These are phyloP conservation scores for Boletus rubroflammeus DNA, from an alignment of 768 basidiomycete species.

Conservation along the genomic window DNA sequence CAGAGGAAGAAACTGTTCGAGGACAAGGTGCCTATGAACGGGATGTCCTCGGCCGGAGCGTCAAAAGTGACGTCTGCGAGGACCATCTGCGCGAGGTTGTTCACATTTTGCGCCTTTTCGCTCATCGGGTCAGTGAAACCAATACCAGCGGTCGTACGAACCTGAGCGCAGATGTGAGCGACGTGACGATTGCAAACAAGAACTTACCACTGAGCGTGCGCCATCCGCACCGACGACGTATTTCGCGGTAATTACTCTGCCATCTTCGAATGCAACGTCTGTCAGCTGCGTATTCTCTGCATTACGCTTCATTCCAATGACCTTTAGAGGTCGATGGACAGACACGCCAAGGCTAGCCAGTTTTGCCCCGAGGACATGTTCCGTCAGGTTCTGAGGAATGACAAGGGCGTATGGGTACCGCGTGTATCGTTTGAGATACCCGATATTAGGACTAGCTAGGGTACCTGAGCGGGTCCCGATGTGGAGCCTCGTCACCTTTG, in stretches of 20 bases:
- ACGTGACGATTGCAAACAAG: not conserved
- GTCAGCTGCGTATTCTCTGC: constrained; percentile 26
- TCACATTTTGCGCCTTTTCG: constrained; percentile 19
- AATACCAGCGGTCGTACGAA: constrained; percentile 43
- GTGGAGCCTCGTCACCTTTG: constrained; percentile 22
- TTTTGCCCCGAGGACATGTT: constrained; percentile 37
- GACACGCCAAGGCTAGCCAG: constrained; percentile 32
- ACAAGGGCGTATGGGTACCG: constrained; percentile 42
- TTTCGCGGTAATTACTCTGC: constrained; percentile 39
- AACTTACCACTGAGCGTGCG: constrained; percentile 40
- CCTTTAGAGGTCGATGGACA: constrained; percentile 39
- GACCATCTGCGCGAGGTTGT: constrained; percentile 32
- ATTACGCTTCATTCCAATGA: constrained; percentile 35
- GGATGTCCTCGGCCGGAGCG: not conserved
- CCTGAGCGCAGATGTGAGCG: constrained; percentile 25
- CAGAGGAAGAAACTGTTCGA: constrained; percentile 13
- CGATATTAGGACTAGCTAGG: constrained; percentile 33
- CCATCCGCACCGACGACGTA: constrained; percentile 56
- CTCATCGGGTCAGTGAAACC: constrained; percentile 44
- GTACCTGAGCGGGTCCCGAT: constrained; percentile 32
- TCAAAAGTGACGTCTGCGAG: constrained; percentile 22
- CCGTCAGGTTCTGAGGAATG: constrained; percentile 46
- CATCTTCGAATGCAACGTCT: constrained; percentile 47
- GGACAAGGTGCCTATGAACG: not conserved
- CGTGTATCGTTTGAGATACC: constrained; percentile 39